Base-by-base conservation (phyloP, 2,329 filamentous ascomycete genomes). In the Ophiostoma perfectum region DNA sequence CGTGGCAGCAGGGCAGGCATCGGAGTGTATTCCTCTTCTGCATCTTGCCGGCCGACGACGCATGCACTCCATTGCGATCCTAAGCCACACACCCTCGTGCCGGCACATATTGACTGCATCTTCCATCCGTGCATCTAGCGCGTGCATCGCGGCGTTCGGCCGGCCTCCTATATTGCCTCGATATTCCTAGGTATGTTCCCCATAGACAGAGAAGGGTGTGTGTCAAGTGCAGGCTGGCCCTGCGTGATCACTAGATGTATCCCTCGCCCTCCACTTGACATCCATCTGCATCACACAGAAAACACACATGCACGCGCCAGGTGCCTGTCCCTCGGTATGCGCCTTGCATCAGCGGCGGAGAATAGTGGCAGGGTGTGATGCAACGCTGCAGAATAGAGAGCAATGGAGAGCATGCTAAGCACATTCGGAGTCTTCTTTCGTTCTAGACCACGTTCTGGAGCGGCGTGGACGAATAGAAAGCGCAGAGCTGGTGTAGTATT, bases 371-470 rank as follows among this genome's bases (percentile, higher is more conserved):
- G 14, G 45, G 27, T 11, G 18, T 47, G 45, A 47, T 11, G 45
- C 7, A 6, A n/a, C 7, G 49, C n/a, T 55, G 49, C 27, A 3
- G 18, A 55, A 27, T 27, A 16, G 16, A 47, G 45, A 27, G 7
- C n/a, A 52, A 18, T 9, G 5, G 42, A 27, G 14, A 27, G n/a
- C 42, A 44, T 12, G 12, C 2, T 9, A 55, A 55, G n/a, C 18
- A 36, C 2, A 55, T 27, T 1, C 27, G 12, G 49, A 55, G 27
- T 55, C 18, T 55, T 55, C 49, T 55, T 55, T 45, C 49, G 27
- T 55, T 55, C 49, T 55, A 55, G 49, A 55, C 49, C 49, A 55
- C 49, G 49, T 55, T 55, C 49, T 36, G 18, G 49, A 36, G n/a
- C 27, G 27, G 27, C 27, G 27, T 27, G 27, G 27, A 27, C 27